Evolutionary conservation across 176 grass and related monocot species (phyloP), one percentile per base, ranked within the genome.

Genomic region (Paspalum notatum): DNA sequence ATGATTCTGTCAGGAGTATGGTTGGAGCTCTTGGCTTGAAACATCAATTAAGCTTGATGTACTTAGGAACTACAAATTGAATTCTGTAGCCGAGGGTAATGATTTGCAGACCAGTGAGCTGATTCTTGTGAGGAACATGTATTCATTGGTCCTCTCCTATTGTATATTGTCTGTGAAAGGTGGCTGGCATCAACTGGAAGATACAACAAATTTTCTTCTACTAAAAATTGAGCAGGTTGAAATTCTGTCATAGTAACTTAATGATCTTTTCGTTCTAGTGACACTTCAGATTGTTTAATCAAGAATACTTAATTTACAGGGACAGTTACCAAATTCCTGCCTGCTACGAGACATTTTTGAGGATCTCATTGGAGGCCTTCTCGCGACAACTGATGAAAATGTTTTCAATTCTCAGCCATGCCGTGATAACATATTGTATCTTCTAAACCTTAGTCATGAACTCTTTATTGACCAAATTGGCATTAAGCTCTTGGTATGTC

Each of bases 141-240:
- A 97, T 82, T 89, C 89, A 0, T 63, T 94, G 44, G 91, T 92
- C 72, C 91, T 97, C 70, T 89, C 85, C 24, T 91, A 97, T 73
- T 97, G 77, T 85, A 72, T 97, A 60, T 94, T 83, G 84, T 94
- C 88, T 18, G 87, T 97, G 58, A 97, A 90, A 90, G 94, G 94
- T 76, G 94, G 94, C 72, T 97, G 94, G 94, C 91, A 90, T 65
- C 94, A 97, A 51, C 80, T 97, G 72, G 94, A 97, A 84, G 89
- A 94, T 46, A 94, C 91, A 59, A 72, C 83, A 76, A 94, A 92
- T 94, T 97, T 97, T 42, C 80, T 97, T 65, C 68, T 94, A 21
- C 82, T 94, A 73, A 94, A 94, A 81, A 87, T 92, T 38, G 87
- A 90, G 56, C 76, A 89, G 94, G 87, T 90, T 53, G 57, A 68